Evolutionary conservation across 176 grass and related monocot genomes (phyloP), one percentile per base, ranked within the genome.

Genomic region (Musa troglodytarum): DNA sequence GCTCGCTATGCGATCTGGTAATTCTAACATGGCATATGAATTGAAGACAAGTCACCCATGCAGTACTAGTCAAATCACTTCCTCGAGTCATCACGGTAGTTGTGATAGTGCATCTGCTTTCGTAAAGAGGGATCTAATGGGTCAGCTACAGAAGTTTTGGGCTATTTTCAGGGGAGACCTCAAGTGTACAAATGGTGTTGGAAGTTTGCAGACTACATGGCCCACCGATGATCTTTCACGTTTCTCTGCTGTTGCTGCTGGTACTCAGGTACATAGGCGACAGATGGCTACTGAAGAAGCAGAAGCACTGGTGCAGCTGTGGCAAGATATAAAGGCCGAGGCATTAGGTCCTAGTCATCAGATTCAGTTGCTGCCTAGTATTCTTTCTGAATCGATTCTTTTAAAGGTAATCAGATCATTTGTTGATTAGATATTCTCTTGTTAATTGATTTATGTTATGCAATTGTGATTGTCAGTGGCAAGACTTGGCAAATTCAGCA

Each of bases 241-340:
- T 53, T 49, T 14, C 26, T 72, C 73, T 43, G 34, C 34, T 43
- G 34, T 43, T 43, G 34, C 62, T 28, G 70, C 49, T 34, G 20
- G 24, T 20, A 62, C 25, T 76, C 1, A 57, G 71, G 69, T 81
- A 16, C 63, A 58, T 54, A 92, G 68, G 69, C 65, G 76, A 87
- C 80, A 85, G 52, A 94, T 99, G 90, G 81, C 75, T 83, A 61
- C 86, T 69, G 77, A 94, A 73, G 88, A 94, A 87, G 95, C 90
- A 67, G 88, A 89, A 82, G 76, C 74, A 74, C 81, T 99, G 75
- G 86, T 94, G 54, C 91, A 89, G 85, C 90, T 82, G 20, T 99
- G 95, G 95, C 88, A 99, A 75, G 84, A 89, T 49, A 76, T 99
- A 69, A 99, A 99, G 79, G 92, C 95, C 59, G 90, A 89, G 78